Evolutionary conservation across 768 basidiomycete genomes (phyloP).

Genomic region (Gyrodon lividus): DNA sequence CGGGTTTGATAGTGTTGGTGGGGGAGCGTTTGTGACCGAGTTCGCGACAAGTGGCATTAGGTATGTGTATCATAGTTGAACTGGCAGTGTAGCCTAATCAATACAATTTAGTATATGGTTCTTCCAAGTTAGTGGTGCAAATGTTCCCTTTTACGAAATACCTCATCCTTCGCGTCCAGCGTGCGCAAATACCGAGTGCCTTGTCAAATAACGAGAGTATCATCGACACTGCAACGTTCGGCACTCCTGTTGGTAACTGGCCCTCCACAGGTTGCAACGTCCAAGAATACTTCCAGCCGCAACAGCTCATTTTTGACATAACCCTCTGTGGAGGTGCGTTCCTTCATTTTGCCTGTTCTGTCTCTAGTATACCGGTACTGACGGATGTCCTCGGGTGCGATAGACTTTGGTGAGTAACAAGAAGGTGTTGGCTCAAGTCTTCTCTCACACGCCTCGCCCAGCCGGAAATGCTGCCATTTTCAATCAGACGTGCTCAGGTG

Average conservation of each 20-base stretch:
- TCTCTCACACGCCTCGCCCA: constrained; percentile 24
- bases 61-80: constrained; percentile 36
- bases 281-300: constrained; percentile 54
- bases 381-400: background rate
- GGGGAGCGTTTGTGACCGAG: constrained; percentile 77
- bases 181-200: constrained; percentile 44
- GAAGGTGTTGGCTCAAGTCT: background rate
- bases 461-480: constrained; percentile 56
- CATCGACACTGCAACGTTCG: constrained; percentile 55
- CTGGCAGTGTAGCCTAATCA: background rate
- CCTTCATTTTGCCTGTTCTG: constrained; percentile 13
- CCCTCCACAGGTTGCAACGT: constrained; percentile 55
- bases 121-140: constrained; percentile 23
- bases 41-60: constrained; percentile 64
- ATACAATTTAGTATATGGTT: constrained; percentile 28
- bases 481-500: constrained; percentile 59
- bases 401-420: constrained; percentile 33
- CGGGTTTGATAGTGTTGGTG: constrained; percentile 61
- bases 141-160: background rate
- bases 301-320: constrained; percentile 72
- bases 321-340: constrained; percentile 63
- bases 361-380: constrained; percentile 16
- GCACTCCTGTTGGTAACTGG: constrained; percentile 71
- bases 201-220: constrained; percentile 49
- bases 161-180: constrained; percentile 13